Conservation (phyloP, 345 rosid genomes). For the Bruguiera gymnorhiza region DNA sequence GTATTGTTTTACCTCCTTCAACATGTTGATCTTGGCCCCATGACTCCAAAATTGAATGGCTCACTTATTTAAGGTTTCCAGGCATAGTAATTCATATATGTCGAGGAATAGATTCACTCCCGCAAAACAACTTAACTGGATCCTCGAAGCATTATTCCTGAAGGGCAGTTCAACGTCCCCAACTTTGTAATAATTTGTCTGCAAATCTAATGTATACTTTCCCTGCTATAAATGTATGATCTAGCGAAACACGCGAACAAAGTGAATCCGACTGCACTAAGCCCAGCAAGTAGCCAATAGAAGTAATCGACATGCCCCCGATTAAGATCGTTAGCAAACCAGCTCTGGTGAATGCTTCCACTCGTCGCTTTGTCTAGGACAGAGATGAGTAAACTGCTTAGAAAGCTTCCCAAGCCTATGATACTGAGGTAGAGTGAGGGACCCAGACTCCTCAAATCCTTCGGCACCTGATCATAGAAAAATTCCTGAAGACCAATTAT, state of each 20-base stretch:
- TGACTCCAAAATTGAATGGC: too few relatives aligned
- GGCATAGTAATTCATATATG: too few relatives aligned
- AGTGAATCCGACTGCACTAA: not conserved
- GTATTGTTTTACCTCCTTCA: too few relatives aligned
- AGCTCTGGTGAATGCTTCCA: not conserved
- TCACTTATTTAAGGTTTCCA: too few relatives aligned
- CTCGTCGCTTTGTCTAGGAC: not conserved
- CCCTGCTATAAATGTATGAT: constrained; percentile 3
- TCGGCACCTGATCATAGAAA: constrained; percentile 13
- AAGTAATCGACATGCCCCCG: constrained; percentile 12
- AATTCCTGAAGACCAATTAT: constrained; percentile 13
- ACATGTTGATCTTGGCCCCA: too few relatives aligned
- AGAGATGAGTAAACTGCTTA: constrained; percentile 8
- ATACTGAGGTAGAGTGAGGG: constrained; percentile 2
- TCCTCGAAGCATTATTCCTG: too few relatives aligned
- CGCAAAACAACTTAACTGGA: too few relatives aligned
- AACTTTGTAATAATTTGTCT: too few relatives aligned
- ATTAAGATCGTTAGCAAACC: constrained; percentile 13
- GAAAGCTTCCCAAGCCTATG: not conserved
- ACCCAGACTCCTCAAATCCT: constrained; percentile 3
- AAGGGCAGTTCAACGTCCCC: too few relatives aligned
- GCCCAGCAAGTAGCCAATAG: constrained; percentile 5
- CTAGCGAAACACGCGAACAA: not conserved
- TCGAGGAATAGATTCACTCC: too few relatives aligned
- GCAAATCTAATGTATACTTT: too few relatives aligned